A percentile compares a stretch with the other conserved stretches of the same genome.
These are phyloP conservation scores for Cydonia oblonga DNA, from an alignment of 331 rosid genomes.

Conservation along the genomic window DNA sequence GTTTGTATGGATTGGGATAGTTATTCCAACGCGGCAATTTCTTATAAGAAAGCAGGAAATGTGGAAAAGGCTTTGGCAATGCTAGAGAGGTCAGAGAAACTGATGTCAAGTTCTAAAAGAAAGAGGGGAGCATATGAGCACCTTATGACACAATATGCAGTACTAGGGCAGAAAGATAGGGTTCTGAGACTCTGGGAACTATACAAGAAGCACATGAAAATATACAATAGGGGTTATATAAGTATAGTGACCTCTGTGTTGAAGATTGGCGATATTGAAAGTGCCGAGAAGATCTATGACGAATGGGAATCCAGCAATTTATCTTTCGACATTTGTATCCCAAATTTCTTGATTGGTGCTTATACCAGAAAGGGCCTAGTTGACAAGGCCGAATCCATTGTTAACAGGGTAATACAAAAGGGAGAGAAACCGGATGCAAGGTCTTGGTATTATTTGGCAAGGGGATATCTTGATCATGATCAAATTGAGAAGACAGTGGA, in stretches of 20 bases:
- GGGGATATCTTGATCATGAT: background rate
- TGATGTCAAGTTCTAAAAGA: background rate
- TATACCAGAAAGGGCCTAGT: slow-evolving; percentile 19
- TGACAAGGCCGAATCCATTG: slow-evolving; percentile 18
- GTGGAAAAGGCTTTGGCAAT: slow-evolving; percentile 15
- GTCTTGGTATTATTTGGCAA: slow-evolving; percentile 10
- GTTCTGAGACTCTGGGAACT: slow-evolving; percentile 21
- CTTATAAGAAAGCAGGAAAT: slow-evolving; percentile 4
- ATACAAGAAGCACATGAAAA: slow-evolving; percentile 9
- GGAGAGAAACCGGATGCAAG: background rate
- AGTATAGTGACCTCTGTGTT: slow-evolving; percentile 7
- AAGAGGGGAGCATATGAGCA: background rate
- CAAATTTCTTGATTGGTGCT: slow-evolving; percentile 8
- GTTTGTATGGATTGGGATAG: background rate
- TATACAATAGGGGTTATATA: slow-evolving; percentile 12
- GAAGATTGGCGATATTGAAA: slow-evolving; percentile 14
- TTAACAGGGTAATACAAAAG: background rate
- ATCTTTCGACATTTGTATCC: slow-evolving; percentile 13
- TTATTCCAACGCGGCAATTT: slow-evolving; percentile 13
- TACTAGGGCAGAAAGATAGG: slow-evolving; percentile 24
- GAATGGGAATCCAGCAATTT: slow-evolving; percentile 27
- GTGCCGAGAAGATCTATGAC: slow-evolving; percentile 18
- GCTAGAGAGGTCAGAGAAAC: slow-evolving; percentile 21
- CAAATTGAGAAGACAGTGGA: slow-evolving; percentile 3
- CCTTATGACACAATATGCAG: slow-evolving; percentile 17